Conservation (phyloP, 2,329 filamentous ascomycete genomes). For the Aspergillus cejpii region DNA sequence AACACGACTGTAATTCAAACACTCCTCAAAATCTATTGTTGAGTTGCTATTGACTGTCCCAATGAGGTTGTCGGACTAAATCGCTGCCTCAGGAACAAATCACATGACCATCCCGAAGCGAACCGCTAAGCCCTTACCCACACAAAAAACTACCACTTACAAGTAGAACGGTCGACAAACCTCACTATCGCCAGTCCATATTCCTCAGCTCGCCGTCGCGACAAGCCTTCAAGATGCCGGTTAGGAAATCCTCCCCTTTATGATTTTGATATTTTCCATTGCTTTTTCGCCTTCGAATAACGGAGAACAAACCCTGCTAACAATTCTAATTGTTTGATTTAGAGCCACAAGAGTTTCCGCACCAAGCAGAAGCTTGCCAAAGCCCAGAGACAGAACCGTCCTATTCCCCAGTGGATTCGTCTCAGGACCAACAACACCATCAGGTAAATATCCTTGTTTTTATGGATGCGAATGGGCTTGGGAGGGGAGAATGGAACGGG, state of each 20-base stretch:
- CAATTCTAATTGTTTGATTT: conserved; percentile 21
- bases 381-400: conserved; percentile 99
- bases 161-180: conserved; percentile 30
- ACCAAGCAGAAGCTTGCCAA: conserved; percentile 99
- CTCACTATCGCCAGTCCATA: conserved; percentile 31
- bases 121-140: conserved; percentile 38
- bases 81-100: conserved; percentile 20
- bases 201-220: conserved; percentile 37
- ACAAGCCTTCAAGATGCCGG: conserved; percentile 51
- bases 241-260: conserved; percentile 31
- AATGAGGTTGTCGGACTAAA: background rate
- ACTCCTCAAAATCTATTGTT: too few species aligned
- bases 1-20: too few species aligned
- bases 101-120: conserved; percentile 36
- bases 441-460: conserved; percentile 61
- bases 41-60: too few species aligned
- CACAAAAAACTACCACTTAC: conserved; percentile 35
- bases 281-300: background rate
- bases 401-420: conserved; percentile 99
- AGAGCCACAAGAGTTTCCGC: conserved; percentile 99
- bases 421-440: conserved; percentile 98
- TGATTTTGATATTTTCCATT: background rate
- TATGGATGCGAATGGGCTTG: conserved; percentile 8
- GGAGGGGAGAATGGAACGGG: background rate
- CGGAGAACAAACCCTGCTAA: conserved; percentile 7